A percentile compares a stretch with the other conserved stretches of the same genome.
Conservation (phyloP, 2,329 filamentous ascomycete genomes). For the Colletotrichum neosansevieriae region DNA sequence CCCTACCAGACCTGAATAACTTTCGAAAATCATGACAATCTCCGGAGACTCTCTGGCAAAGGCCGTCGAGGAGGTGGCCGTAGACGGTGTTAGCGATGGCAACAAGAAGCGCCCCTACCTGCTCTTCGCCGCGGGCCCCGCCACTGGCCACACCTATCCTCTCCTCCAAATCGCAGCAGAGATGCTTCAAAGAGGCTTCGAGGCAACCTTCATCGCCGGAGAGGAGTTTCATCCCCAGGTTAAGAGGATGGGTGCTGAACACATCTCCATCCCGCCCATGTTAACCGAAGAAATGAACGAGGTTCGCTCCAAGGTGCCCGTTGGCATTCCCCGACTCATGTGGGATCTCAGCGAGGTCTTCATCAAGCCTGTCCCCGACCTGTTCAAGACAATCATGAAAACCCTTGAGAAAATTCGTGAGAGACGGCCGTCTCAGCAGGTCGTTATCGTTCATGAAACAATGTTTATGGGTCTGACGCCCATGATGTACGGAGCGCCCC, state of each 20-base stretch:
- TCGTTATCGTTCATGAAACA: conserved; percentile 59
- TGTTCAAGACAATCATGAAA: conserved; percentile 49
- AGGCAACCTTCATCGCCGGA: conserved; percentile 56
- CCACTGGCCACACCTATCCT: conserved; percentile 49
- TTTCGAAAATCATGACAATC: conserved; percentile 14
- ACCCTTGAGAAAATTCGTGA: conserved; percentile 51
- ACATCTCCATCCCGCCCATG: conserved; percentile 43
- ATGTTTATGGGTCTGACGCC: conserved; percentile 53
- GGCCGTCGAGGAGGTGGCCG: conserved; percentile 11
- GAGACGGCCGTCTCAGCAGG: conserved; percentile 49
- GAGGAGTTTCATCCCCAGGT: conserved; percentile 50
- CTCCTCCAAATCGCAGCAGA: conserved; percentile 51
- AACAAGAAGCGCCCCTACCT: conserved; percentile 45
- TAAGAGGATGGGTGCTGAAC: conserved; percentile 53
- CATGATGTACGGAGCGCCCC: conserved; percentile 52
- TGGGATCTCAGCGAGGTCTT: conserved; percentile 52
- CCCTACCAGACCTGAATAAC: not conserved
- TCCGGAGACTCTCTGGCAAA: conserved; percentile 5
- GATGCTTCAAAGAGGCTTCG: conserved; percentile 54
- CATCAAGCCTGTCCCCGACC: conserved; percentile 48
- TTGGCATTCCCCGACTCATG: conserved; percentile 46
- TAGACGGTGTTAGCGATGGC: conserved; percentile 24
- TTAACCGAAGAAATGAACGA: conserved; percentile 42
- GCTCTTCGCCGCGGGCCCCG: conserved; percentile 45
- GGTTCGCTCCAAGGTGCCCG: conserved; percentile 38